Base-by-base conservation (phyloP, 139 green algal genomes). In the Mychonastes homosphaera region DNA sequence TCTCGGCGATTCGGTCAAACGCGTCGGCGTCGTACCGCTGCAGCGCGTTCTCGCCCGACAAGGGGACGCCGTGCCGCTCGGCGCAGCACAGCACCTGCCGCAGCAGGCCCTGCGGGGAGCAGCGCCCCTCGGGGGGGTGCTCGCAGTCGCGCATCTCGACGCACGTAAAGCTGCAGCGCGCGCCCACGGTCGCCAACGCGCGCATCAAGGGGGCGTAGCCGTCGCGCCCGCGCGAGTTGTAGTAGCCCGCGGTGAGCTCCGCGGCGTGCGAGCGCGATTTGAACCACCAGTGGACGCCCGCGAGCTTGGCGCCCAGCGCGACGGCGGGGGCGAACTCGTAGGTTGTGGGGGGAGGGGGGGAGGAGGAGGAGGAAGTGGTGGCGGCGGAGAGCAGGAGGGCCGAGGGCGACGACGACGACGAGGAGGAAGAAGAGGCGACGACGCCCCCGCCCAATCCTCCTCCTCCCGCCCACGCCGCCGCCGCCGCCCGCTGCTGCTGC, bases 281-380 rank as follows among this genome's bases (percentile, higher is more conserved):
- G 76, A 93, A 97, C 89, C 92, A 98, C 92, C 92, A 99, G 78
- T 99, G 92, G 68, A 99, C 87, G 27, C 92, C 92, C 0, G 92
- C 87, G 15, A 97, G 74, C 77, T 98, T 97, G 48, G 84, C 81
- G 39, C 82, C 81, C 26, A 97, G 72, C 44, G 77, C 76, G 72
- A 74, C 82, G 35, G 62, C 68, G 4, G 61, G 73, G 56, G 76
- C 53, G 50, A 91, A 91, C 45, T 84, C 66, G 58, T 87, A 87
- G 33, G 36, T 10, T 10, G 13, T 13, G 36, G 12, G 36, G 36
- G 36, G 36, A 44, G 36, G 36, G 36, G 36, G 36, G 10, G 36
- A 13, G 36, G 36, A n/a, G 12, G 12, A 44, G 36, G 36, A 44
- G 36, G 36, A 10, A 44, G 36, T 44, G 36, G 13, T 10, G 36